These are phyloP conservation scores for Linnemannia schmuckeri DNA, from an alignment of 192 early-diverging fungal species.

Conservation along the genomic window DNA sequence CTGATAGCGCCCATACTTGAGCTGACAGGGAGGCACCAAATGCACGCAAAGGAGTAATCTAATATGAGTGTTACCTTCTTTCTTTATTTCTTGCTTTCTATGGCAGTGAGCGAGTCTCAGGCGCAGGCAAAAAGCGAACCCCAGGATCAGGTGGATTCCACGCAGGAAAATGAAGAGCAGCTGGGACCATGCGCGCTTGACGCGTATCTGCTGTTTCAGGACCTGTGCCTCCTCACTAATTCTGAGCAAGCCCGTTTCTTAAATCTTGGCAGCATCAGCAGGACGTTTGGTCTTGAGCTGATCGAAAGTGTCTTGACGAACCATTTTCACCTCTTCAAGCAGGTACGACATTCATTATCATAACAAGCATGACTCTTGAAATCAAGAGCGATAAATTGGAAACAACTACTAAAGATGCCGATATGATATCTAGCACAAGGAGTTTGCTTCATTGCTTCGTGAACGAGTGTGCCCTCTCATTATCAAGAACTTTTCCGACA, in stretches of 20 bases:
- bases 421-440: slow-evolving; percentile 68
- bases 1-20: neutral
- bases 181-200: slow-evolving; percentile 78
- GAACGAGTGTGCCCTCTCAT: slow-evolving; percentile 91
- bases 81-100: neutral
- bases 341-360: slow-evolving; percentile 59
- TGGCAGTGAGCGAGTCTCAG: neutral
- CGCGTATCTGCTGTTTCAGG: slow-evolving; percentile 92
- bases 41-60: neutral
- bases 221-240: slow-evolving; percentile 85
- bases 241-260: slow-evolving; percentile 77
- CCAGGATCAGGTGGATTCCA: neutral
- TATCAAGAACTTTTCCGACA: slow-evolving; percentile 94
- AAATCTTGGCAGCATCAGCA: slow-evolving; percentile 64
- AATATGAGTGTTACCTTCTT: neutral
- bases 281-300: slow-evolving; percentile 90
- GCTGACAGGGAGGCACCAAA: neutral
- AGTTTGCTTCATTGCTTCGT: slow-evolving; percentile 77
- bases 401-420: neutral
- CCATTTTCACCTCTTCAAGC: slow-evolving; percentile 81
- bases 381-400: neutral
- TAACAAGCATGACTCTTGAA: neutral
- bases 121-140: neutral
- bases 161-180: slow-evolving; percentile 44
- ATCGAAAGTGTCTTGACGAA: slow-evolving; percentile 90